Base-by-base conservation (phyloP, 108 stramenopile genomes). In the Epithemia pelagica region DNA sequence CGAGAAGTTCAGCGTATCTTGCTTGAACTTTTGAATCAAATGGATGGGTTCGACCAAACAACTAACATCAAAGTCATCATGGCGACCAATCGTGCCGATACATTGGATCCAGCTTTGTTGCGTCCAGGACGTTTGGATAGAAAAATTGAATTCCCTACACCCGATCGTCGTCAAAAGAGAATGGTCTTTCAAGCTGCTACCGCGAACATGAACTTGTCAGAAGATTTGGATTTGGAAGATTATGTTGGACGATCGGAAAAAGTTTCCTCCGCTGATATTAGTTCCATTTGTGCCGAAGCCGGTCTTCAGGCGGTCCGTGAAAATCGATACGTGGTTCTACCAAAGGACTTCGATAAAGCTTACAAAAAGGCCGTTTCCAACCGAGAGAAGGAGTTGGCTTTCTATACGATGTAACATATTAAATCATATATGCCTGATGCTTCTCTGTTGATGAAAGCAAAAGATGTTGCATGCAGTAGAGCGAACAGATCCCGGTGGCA, bases 1-100 rank as follows among this genome's bases (percentile, higher is more conserved):
- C 81, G 99, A 15, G 99, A 99, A 79, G 99, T 99, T 23, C 98
- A 99, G 74, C 96, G 99, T 64, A 98, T 99, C 65, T 74, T 99
- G 31, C 85, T 99, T 33, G 99, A 99, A 75, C 74, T 99, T 55
- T 76, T 99, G 54, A 98, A 96, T 79, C 99, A 99, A 74, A 97
- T 99, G 99, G 99, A 99, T 82, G 99, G 99, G 28, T 99, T 99
- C 75, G 97, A 99, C 74, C 97, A 99, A 82, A 89, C 86, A 37
- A 98, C 97, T 56, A 98, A 99, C 79, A 96, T 99, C 76, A 99
- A 99, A 85, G 96, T 98, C 29, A 99, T 99, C 70, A 99, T 99
- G 97, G 97, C 98, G 8, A 99, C 99, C 21, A 99, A 99, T 79
- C 88, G 99, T 26, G 96, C 97, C 2, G 99, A 99, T 69, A 99